A percentile compares a stretch with the other conserved stretches of the same genome.
These are phyloP conservation scores for Emmonsia crescens DNA, from an alignment of 2,329 filamentous ascomycete genomes.

Conservation along the genomic window DNA sequence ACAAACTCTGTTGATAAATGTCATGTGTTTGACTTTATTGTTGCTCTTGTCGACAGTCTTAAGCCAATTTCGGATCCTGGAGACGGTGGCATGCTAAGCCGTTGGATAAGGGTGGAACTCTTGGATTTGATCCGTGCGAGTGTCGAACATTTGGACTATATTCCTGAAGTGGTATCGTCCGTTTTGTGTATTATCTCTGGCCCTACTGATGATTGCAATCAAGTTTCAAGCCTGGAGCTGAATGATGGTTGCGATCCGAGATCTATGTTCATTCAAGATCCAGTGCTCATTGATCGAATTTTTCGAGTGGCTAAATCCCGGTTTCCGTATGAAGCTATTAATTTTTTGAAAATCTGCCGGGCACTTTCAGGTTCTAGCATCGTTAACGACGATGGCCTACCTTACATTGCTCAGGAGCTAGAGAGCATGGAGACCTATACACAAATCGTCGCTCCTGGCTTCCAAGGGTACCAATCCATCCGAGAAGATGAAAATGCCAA, in stretches of 20 bases:
- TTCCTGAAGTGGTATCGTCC: conserved; percentile 56
- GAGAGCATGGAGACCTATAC: conserved; percentile 64
- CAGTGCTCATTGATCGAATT: conserved; percentile 45
- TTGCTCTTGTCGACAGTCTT: conserved; percentile 34
- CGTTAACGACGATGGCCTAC: conserved; percentile 38
- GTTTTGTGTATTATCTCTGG: conserved; percentile 54
- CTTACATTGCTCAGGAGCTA: conserved; percentile 52
- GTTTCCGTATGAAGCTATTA: conserved; percentile 75
- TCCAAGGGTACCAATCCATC: conserved; percentile 63
- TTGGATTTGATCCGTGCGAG: conserved; percentile 61
- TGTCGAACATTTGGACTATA: conserved; percentile 59
- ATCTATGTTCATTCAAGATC: conserved; percentile 47
- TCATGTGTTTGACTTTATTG: conserved; percentile 40
- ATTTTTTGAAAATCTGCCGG: conserved; percentile 63
- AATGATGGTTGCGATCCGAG: conserved; percentile 28
- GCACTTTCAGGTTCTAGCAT: conserved; percentile 45
- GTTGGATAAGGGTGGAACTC: conserved; percentile 53
- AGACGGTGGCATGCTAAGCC: conserved; percentile 45
- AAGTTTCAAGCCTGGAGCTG: conserved; percentile 12
- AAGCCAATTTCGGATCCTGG: conserved; percentile 39
- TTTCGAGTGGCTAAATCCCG: conserved; percentile 61
- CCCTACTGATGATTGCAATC: conserved; percentile 15
- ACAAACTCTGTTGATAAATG: conserved; percentile 37
- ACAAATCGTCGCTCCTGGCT: conserved; percentile 59
- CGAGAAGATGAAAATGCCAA: conserved; percentile 82